These are phyloP conservation scores for Pyronema omphalodes DNA, from an alignment of 495 filamentous ascomycete species.

Conservation along the genomic window DNA sequence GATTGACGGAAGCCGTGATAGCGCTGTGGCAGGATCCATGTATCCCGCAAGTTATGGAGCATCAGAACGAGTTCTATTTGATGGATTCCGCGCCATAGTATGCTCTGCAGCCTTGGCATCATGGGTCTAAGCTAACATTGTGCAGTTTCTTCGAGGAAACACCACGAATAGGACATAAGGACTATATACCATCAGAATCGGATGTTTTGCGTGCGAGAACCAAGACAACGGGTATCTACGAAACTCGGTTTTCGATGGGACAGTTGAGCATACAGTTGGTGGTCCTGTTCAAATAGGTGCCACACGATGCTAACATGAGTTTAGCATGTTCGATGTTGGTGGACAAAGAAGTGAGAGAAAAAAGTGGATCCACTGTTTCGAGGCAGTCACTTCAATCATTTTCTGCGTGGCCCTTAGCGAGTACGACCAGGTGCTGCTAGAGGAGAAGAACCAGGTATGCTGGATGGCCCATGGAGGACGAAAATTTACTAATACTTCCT, in stretches of 20 bases:
- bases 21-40: conserved; percentile 80
- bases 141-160: conserved; percentile 88
- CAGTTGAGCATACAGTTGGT: conserved; percentile 91
- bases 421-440: conserved; percentile 90
- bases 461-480: neutral
- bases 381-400: conserved; percentile 99
- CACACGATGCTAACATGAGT: conserved; percentile 16
- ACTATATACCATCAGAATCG: conserved; percentile 79
- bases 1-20: conserved; percentile 64
- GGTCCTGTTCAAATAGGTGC: neutral
- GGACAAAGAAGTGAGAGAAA: conserved; percentile 93
- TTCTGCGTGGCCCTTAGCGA: conserved; percentile 97
- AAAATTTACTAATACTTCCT: conserved; percentile 17
- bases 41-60: conserved; percentile 69
- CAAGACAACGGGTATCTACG: conserved; percentile 99
- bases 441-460: conserved; percentile 86
- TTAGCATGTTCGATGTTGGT: conserved; percentile 96
- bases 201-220: conserved; percentile 90
- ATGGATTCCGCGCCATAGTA: conserved; percentile 99
- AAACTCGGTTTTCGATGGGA: conserved; percentile 94
- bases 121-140: neutral
- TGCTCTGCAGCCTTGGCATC: neutral
- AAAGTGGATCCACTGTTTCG: conserved; percentile 99
- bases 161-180: conserved; percentile 57
- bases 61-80: conserved; percentile 92